Evolutionary conservation across 805 yeast species (phyloP).

Genomic region (Wickerhamiella kurtzmanii): DNA sequence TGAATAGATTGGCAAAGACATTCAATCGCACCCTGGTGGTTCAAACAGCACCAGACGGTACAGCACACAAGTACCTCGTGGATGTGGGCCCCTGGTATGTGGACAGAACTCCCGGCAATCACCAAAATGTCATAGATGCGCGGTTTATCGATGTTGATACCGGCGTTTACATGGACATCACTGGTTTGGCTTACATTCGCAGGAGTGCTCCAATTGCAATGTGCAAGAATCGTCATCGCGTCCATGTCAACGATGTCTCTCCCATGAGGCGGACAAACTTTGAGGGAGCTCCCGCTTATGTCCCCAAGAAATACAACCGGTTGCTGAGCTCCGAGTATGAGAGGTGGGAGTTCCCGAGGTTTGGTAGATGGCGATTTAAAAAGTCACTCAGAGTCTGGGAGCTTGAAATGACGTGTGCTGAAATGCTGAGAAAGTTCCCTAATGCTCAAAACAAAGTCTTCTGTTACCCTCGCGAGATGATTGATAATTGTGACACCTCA

Average conservation of each 20-base stretch:
- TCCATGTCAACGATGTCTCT: constrained; percentile 34
- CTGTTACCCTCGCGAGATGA: constrained; percentile 8
- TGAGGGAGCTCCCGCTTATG: constrained; percentile 40
- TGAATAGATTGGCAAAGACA: constrained; percentile 33
- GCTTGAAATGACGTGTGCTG: constrained; percentile 6
- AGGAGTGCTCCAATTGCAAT: constrained; percentile 9
- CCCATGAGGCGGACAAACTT: constrained; percentile 42
- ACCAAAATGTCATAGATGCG: constrained; percentile 38
- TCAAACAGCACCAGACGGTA: constrained; percentile 31
- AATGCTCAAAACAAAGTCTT: constrained; percentile 1
- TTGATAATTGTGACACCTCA: constrained; percentile 3
- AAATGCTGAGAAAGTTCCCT: constrained; percentile 3
- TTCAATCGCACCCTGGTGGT: constrained; percentile 36
- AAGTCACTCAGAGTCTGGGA: constrained; percentile 13
- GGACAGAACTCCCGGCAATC: constrained; percentile 34
- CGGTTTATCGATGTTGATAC: constrained; percentile 48
- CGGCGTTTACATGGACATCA: constrained; percentile 46
- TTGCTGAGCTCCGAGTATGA: constrained; percentile 30
- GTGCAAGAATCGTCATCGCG: constrained; percentile 46
- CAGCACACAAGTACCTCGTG: constrained; percentile 32
- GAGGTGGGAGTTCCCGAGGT: background rate
- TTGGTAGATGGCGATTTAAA: constrained; percentile 16
- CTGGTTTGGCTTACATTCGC: constrained; percentile 31
- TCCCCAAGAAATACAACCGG: constrained; percentile 31
- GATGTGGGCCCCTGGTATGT: constrained; percentile 39